Base-by-base conservation (phyloP, 768 basidiomycete genomes). In the Pleurotus tuber-regium region DNA sequence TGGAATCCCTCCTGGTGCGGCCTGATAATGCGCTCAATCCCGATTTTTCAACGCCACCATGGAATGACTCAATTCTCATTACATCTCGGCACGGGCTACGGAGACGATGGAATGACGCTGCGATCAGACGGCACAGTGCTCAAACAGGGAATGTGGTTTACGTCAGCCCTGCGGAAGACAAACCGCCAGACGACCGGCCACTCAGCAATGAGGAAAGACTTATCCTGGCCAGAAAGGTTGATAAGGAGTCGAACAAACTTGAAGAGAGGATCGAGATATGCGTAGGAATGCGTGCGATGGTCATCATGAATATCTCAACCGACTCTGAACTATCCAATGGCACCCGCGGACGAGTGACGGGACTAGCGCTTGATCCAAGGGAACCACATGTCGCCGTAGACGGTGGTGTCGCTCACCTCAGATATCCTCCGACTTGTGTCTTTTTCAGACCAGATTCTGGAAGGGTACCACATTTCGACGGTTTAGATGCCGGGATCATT, bases 311-410 rank as follows among this genome's bases (percentile, higher is more conserved):
- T 70, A 71, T 31, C 55, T 43, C 21, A 69, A 69, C 72, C 3
- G 69, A 74, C 19, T 55, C 59, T 1, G 69, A 75, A 42, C 44
- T 75, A 2, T 67, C 72, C 0, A 77, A 76, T 39, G 71, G 76
- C 0, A 64, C 71, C 0, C 36, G 67, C 14, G 74, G 74, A 0
- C 54, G 33, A 3, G 62, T 77, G 0, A 53, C 56, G 0, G 64
- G 65, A 21, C 66, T 75, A 11, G 39, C 68, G 0, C 57, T 74
- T 0, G 61, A 74, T 56, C 55, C 59, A 2, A 33, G 64, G 16
- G 72, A 76, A 16, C 50, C 36, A 25, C 52, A 36, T 25, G 31
- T 19, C 3, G 26, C 16, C 2, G 36, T 12, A 2, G 54, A 52
- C 25, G 55, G 54, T 4, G 56, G n/a, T n/a, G n/a, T n/a, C n/a